Evolutionary conservation across 805 yeast species (phyloP), one percentile per base, ranked within the genome.

Genomic region (Saccharomyces paradoxus): DNA sequence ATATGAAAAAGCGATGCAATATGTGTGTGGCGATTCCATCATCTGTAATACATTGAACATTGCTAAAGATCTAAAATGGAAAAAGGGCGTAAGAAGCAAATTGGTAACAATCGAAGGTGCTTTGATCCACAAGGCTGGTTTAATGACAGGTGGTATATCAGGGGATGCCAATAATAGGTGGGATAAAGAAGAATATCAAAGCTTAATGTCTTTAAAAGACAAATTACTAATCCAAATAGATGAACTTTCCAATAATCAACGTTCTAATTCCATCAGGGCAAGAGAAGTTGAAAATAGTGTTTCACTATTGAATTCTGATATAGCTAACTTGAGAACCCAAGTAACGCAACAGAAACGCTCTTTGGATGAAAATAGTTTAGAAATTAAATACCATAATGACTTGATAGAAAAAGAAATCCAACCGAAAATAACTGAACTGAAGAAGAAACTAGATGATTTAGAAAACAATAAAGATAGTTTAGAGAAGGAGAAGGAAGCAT

Each of bases 111-210:
- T 89, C 13, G 89, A 89, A 50, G 99, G 99, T 1, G 81, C 92
- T 0, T 75, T 90, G 30, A 87, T 94, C 49, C 89, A 89, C 65
- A 83, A 82, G 63, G 84, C 92, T 4, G 96, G 96, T 6, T 75
- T 90, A 41, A 89, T 94, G 96, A 86, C 97, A 8, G 97, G 97
- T 67, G 97, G 97, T 60, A 72, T 76, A 29, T 76, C 81, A 5
- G 75, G 75, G n/a, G 74, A 74, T 44, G 65, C 60, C 22, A 65
- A 68, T 29, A 74, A 77, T 54, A 77, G 80, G 58, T 89, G 96
- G 96, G 89, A 84, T 66, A 89, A 86, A 63, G 78, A 80, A 47
- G 87, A 84, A 60, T 78, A 80, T 60, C 79, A 77, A 51, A 72
- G 76, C 24, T 73, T 90, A 59, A 77, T 72, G 54, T 74, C 77